Evolutionary conservation across 2,329 filamentous ascomycete species (phyloP).

Genomic region (Aureobasidium sp.): DNA sequence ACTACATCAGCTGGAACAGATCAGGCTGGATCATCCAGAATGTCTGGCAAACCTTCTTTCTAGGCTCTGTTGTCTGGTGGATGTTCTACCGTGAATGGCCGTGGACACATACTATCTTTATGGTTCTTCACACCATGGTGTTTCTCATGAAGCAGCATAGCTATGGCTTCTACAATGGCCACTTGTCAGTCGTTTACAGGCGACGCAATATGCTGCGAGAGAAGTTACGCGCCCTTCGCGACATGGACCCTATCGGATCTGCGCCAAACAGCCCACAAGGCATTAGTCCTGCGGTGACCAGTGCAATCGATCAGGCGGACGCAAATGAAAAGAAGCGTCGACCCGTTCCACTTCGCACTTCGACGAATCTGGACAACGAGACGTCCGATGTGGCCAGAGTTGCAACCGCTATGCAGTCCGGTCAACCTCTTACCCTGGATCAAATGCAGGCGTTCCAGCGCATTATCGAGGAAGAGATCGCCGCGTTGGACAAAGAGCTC

Average conservation of each 20-base stretch:
- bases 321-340: constrained; percentile 23
- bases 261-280: constrained; percentile 30
- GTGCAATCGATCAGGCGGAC: constrained; percentile 17
- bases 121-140: constrained; percentile 64
- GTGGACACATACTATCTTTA: constrained; percentile 76
- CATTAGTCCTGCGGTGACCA: constrained; percentile 1
- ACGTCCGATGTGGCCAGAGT: constrained; percentile 54
- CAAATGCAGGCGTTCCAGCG: constrained; percentile 58
- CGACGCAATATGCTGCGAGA: constrained; percentile 37
- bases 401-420: constrained; percentile 55
- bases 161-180: constrained; percentile 72
- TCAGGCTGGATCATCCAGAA: constrained; percentile 69
- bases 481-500: constrained; percentile 57
- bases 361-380: constrained; percentile 40
- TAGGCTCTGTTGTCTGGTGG: constrained; percentile 56
- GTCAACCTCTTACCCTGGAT: constrained; percentile 52
- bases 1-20: constrained; percentile 60
- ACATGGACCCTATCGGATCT: constrained; percentile 39
- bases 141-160: constrained; percentile 83
- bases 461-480: constrained; percentile 62
- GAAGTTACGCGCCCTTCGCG: constrained; percentile 53
- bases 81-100: constrained; percentile 69
- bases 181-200: constrained; percentile 53
- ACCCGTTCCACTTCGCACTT: constrained; percentile 32
- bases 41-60: constrained; percentile 62